Conservation (phyloP, 140 eudicot species). For the Stevia rebaudiana region DNA sequence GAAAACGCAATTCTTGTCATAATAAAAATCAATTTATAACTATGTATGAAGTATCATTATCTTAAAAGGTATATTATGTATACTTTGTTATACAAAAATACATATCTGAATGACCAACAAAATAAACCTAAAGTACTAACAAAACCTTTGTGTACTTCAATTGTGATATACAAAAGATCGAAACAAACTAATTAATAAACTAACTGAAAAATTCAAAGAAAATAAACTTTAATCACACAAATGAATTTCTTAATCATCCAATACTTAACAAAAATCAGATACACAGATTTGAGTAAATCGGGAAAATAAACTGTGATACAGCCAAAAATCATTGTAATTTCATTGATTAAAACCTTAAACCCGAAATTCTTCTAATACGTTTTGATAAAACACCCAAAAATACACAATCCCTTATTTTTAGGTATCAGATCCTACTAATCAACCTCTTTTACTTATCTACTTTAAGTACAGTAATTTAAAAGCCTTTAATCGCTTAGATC, state of each 20-base stretch:
- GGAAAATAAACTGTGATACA: not conserved
- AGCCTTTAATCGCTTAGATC: not conserved
- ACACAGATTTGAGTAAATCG: not conserved
- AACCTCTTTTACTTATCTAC: not conserved
- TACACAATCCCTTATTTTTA: not conserved
- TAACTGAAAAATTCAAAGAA: not conserved
- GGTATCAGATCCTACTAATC: not conserved
- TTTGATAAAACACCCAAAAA: not conserved
- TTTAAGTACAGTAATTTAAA: not conserved
- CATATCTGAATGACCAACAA: not conserved
- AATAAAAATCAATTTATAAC: too few relatives aligned
- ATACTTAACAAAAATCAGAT: not conserved
- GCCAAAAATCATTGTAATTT: not conserved
- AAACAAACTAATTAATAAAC: not conserved
- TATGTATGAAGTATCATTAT: slow-evolving; percentile 3
- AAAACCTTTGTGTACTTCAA: not conserved
- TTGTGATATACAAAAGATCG: not conserved
- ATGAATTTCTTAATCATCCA: not conserved
- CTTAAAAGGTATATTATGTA: slow-evolving; percentile 4
- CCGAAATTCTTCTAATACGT: not conserved
- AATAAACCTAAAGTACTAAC: not conserved
- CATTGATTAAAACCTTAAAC: not conserved
- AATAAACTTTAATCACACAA: not conserved
- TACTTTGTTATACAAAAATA: too few relatives aligned
- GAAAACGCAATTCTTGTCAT: too few relatives aligned